Percentiles rank a stretch among this genome's conserved stretches.
Conservation (phyloP, 1,284 basidiomycete genomes). For the Vanrija pseudolonga region DNA sequence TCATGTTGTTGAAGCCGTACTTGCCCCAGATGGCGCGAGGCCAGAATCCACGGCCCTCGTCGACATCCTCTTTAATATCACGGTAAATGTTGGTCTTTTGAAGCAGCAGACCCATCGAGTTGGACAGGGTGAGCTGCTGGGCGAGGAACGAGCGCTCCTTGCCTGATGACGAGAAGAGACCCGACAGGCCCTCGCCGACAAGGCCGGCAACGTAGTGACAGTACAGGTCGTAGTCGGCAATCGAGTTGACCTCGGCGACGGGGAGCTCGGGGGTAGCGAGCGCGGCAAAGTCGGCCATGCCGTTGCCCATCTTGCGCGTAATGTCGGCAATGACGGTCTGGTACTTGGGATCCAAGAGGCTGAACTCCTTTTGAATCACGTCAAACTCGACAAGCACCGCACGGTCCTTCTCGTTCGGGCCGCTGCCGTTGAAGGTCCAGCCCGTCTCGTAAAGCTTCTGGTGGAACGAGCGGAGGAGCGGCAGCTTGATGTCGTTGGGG, state of each 20-base stretch:
- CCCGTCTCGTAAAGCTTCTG: constrained; percentile 74
- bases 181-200: constrained; percentile 92
- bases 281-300: constrained; percentile 94
- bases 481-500: constrained; percentile 78
- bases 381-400: constrained; percentile 83
- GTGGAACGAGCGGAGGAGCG: constrained; percentile 79
- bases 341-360: constrained; percentile 65
- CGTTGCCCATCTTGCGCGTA: constrained; percentile 77
- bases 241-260: constrained; percentile 64
- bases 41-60: constrained; percentile 89
- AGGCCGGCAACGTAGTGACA: constrained; percentile 98
- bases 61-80: constrained; percentile 89
- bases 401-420: constrained; percentile 86
- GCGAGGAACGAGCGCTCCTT: constrained; percentile 78
- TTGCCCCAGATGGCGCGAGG: constrained; percentile 85
- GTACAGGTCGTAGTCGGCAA: constrained; percentile 90
- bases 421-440: constrained; percentile 81
- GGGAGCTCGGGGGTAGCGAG: constrained; percentile 67
- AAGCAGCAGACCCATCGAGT: constrained; percentile 93
- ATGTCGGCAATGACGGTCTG: constrained; percentile 80
- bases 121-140: constrained; percentile 79
- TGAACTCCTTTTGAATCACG: constrained; percentile 77
- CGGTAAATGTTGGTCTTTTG: constrained; percentile 99
- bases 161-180: constrained; percentile 80
- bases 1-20: constrained; percentile 61